Evolutionary conservation across 2,329 filamentous ascomycete species (phyloP), one percentile per base, ranked within the genome.

Genomic region (Monosporascus ibericus): DNA sequence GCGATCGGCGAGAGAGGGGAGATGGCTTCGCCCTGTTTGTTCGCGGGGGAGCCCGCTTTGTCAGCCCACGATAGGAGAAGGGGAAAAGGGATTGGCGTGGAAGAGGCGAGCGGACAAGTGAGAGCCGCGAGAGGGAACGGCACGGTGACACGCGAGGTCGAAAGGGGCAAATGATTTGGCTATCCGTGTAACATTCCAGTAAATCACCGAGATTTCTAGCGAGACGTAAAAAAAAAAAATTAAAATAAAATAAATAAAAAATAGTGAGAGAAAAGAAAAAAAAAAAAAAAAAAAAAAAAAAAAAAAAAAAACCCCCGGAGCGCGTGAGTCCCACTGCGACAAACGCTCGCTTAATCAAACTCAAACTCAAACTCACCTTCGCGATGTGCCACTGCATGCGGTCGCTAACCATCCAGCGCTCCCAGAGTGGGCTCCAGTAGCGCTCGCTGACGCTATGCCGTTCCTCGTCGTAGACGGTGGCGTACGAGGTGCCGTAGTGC

Each of bases 371-470:
- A 70, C 75, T 60, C 62, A 85, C 86, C 79, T 90, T 90, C 55
- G 84, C 81, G 65, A 91, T 89, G 68, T 91, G 87, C 88, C 88
- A 92, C 70, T 90, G 86, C 87, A 92, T 91, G 47, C 88, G 78
- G 67, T 92, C 86, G 46, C 80, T 84, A 6, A 92, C 87, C 87
- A 90, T 91, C 87, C 86, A 91, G 48, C 87, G 72, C 71, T 91
- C 87, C 87, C 87, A 90, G 24, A 91, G 68, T 6, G 86, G 87
- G 58, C 83, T 87, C 87, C 87, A 92, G 64, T 92, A 92, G 48
- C 87, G 74, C 67, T 91, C 88, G 44, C 76, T 80, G 6, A 88
- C 81, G 3, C 81, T 81, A 66, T 92, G 88, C 65, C 86, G 88
- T 48, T 80, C 77, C 63, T 88, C 86, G 59, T 92, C 87, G 65